These are phyloP conservation scores for Xylogone sp. DNA, from an alignment of 2,329 filamentous ascomycete species.

Conservation along the genomic window DNA sequence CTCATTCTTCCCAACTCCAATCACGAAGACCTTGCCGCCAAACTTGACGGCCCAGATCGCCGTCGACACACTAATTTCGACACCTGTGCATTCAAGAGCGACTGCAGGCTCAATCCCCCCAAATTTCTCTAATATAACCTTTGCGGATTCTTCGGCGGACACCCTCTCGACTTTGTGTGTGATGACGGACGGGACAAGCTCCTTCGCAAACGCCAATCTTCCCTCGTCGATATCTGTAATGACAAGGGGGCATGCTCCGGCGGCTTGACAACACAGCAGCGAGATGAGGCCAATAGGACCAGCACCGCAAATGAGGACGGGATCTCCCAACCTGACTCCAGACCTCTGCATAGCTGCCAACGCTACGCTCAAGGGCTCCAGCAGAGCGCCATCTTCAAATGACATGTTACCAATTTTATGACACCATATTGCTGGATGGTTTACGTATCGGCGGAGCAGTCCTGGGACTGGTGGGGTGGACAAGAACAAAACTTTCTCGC, in stretches of 20 bases:
- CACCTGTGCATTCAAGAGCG: conserved; percentile 89
- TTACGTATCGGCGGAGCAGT: conserved; percentile 86
- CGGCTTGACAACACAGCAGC: conserved; percentile 76
- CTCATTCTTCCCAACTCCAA: conserved; percentile 92
- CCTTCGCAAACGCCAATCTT: conserved; percentile 78
- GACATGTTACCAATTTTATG: conserved; percentile 93
- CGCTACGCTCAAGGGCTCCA: conserved; percentile 87
- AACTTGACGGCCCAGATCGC: conserved; percentile 92
- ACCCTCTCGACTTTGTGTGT: conserved; percentile 74
- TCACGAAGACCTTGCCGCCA: conserved; percentile 94
- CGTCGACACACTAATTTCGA: conserved; percentile 80
- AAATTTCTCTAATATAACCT: conserved; percentile 63
- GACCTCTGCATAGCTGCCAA: conserved; percentile 85
- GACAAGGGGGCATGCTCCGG: conserved; percentile 84
- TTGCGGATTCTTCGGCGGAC: conserved; percentile 67
- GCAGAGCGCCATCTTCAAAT: conserved; percentile 84
- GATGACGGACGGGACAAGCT: conserved; percentile 72
- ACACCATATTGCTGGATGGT: conserved; percentile 92
- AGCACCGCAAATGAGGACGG: conserved; percentile 85
- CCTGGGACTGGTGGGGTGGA: conserved; percentile 88
- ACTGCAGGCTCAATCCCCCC: conserved; percentile 78
- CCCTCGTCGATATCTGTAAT: conserved; percentile 94
- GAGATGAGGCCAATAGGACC: conserved; percentile 92
- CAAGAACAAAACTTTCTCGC: conserved; percentile 79
- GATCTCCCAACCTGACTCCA: conserved; percentile 76